phyloP scores from a whole-genome alignment of 257 asterid species.

The Salvia miltiorrhiza region DNA sequence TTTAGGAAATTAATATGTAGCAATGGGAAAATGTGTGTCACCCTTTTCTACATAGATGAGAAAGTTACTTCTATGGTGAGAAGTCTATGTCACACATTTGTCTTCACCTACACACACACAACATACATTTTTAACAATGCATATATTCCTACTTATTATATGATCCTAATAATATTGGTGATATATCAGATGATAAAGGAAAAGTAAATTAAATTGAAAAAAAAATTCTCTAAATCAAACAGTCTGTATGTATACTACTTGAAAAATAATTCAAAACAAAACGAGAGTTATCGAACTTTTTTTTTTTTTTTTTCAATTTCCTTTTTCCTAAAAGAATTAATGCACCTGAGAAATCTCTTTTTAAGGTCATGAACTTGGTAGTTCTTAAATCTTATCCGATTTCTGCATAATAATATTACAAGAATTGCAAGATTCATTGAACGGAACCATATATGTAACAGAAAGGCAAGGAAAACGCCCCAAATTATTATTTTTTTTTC shows the following conservation, averaged over 20 bases:
- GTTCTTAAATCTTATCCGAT: slow-evolving; percentile 22
- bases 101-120: slow-evolving; percentile 23
- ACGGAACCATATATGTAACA: background rate
- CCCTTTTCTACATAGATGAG: slow-evolving; percentile 31
- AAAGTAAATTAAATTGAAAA: background rate
- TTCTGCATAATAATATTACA: background rate
- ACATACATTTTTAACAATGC: background rate
- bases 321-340: background rate
- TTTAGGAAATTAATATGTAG: slow-evolving; percentile 29
- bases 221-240: background rate
- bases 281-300: too few species aligned
- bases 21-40: slow-evolving; percentile 32
- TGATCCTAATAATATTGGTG: background rate
- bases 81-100: slow-evolving; percentile 42
- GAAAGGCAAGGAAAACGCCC: slow-evolving; percentile 12
- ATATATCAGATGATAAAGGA: background rate
- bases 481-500: background rate
- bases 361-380: slow-evolving; percentile 7
- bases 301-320: too few species aligned
- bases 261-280: background rate
- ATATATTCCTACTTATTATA: background rate
- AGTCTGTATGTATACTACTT: background rate
- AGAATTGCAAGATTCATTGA: slow-evolving; percentile 29
- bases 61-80: slow-evolving; percentile 39
- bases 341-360: background rate